Conservation (phyloP, 208 protist genomes). For the Acanthamoeba sp. region DNA sequence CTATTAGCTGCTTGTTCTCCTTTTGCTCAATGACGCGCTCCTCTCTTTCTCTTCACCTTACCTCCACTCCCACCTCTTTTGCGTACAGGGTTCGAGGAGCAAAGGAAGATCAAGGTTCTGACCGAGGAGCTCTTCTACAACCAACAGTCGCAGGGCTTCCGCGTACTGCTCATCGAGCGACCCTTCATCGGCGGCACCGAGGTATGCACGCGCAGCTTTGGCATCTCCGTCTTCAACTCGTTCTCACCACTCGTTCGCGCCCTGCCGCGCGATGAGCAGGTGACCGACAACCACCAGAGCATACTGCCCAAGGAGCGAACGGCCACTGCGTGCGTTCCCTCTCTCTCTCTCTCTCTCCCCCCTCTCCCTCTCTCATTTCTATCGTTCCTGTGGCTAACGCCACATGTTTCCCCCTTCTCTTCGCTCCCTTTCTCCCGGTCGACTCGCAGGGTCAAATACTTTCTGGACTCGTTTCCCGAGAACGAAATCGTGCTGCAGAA, state of each 20-base stretch:
- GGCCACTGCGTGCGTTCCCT: slow-evolving; percentile 41
- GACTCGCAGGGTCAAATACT: slow-evolving; percentile 4
- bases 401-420: too few relatives aligned
- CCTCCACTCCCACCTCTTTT: neutral
- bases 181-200: slow-evolving; percentile 35
- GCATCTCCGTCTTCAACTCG: neutral
- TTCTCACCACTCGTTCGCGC: neutral
- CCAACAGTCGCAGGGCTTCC: slow-evolving; percentile 43
- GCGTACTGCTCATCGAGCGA: neutral
- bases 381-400: too few relatives aligned
- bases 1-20: too few relatives aligned
- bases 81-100: slow-evolving; percentile 26
- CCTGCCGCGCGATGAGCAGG: neutral
- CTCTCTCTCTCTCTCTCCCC: too few relatives aligned
- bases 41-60: neutral
- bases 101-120: neutral
- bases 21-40: neutral
- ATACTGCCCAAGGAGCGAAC: slow-evolving; percentile 57
- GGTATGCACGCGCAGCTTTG: neutral
- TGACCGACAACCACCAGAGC: neutral
- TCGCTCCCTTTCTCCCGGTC: too few relatives aligned
- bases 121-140: slow-evolving; percentile 62
- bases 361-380: too few relatives aligned
- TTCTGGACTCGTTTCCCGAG: slow-evolving; percentile 55
- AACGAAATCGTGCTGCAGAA: slow-evolving; percentile 59